Base-by-base conservation (phyloP, 2,329 filamentous ascomycete genomes). In the Thelonectria olida region DNA sequence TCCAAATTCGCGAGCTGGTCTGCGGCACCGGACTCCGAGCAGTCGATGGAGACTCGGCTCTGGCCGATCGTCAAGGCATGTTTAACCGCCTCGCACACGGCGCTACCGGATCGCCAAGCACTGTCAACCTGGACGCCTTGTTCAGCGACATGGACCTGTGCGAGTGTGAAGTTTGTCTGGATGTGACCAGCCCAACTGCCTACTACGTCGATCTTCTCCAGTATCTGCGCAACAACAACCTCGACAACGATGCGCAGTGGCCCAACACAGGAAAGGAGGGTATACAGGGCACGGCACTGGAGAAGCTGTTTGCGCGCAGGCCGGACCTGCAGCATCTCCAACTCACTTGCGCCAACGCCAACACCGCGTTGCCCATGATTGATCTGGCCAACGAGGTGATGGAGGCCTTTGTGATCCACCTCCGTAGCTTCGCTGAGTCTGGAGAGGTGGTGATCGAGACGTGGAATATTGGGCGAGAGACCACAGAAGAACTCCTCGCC, bases 191-290 rank as follows among this genome's bases (percentile, higher is more conserved):
- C 25, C 61, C 53, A 5, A 38, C 61, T 3, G 61, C 61, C 12
- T 63, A 63, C 47, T 57, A 45, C 39, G 61, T 61, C 38, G 61
- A 63, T 27, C 52, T 63, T 17, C 57, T 63, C 15, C 45, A 54
- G 44, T 56, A 48, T 23, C 20, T 60, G 19, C 31, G 47, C 7
- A 49, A 54, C 41, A 53, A 54, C 45, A 58, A 51, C 12, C 54
- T 58, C 8, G 34, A 51, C 36, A 7, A 7, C 12, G 27, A 31
- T 12, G 44, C 45, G 10, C 5, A 23, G 7, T 7, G 17, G 10
- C n/a, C 20, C 5, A 22, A 15, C 20, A 15, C 15, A 25, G 22
- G 8, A 25, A 17, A 15, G 22, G 10, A 15, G 38, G 38, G n/a
- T 23, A 4, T 28, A 2, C 19, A 7, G 12, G 31, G 50, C 17